These are phyloP conservation scores for Phaeoacremonium minimum DNA, from an alignment of 2,329 filamentous ascomycete species.

Conservation along the genomic window DNA sequence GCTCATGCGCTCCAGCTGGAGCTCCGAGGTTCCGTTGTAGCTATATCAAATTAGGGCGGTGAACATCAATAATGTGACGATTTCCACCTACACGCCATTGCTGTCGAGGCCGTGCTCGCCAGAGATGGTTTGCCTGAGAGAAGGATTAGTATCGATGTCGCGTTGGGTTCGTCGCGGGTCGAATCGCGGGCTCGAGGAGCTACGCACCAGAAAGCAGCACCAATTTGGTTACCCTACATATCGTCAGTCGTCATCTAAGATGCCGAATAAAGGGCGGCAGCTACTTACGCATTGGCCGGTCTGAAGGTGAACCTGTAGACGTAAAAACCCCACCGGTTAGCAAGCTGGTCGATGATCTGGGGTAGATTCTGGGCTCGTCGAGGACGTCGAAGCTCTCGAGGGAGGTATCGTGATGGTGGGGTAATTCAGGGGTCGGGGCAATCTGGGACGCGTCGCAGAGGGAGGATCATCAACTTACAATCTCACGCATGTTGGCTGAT, in stretches of 20 bases:
- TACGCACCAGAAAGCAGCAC: constrained; percentile 96
- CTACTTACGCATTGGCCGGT: constrained; percentile 94
- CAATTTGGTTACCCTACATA: constrained; percentile 96
- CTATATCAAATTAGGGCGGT: constrained; percentile 37
- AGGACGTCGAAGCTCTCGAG: constrained; percentile 2
- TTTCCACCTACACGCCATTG: constrained; percentile 77
- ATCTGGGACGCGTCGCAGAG: constrained; percentile 6
- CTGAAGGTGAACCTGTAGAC: constrained; percentile 90
- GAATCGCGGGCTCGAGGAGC: constrained; percentile 1
- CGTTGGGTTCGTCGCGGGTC: constrained; percentile 2
- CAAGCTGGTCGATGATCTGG: constrained; percentile 21
- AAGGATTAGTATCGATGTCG: constrained; percentile 29
- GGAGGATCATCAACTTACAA: constrained; percentile 46
- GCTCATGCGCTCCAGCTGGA: constrained; percentile 99
- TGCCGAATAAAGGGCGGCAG: background rate
- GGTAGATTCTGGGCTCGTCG: constrained; percentile 1
- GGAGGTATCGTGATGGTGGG: constrained; percentile 17
- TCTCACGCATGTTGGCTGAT: constrained; percentile 64
- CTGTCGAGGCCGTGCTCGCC: constrained; percentile 95
- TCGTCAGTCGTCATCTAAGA: no score
- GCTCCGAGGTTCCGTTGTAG: constrained; percentile 97
- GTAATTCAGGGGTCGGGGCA: constrained; percentile 17
- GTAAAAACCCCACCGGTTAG: constrained; percentile 51
- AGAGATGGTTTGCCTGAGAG: constrained; percentile 70
- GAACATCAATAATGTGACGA: constrained; percentile 3